Evolutionary conservation across 139 green algal genomes (phyloP).

Genomic region (Picochlorum sp.): DNA sequence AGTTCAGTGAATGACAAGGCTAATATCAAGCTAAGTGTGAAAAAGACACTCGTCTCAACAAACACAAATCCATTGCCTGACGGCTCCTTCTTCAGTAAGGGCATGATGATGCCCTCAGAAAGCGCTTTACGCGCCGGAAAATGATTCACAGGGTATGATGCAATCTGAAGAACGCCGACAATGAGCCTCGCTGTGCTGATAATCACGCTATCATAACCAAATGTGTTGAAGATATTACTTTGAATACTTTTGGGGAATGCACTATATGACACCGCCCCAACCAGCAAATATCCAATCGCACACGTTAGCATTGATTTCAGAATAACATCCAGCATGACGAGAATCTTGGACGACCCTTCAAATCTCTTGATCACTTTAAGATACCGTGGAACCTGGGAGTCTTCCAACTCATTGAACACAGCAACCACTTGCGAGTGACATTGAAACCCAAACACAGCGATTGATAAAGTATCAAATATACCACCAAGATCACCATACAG

Average conservation of each 20-base stretch:
- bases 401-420: conserved; percentile 25
- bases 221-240: conserved; percentile 60
- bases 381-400: background rate
- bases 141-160: conserved; percentile 59
- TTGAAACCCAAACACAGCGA: conserved; percentile 74
- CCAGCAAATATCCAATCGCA: conserved; percentile 41
- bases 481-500: background rate
- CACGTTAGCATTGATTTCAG: conserved; percentile 15
- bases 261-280: conserved; percentile 46
- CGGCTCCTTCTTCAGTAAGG: conserved; percentile 11
- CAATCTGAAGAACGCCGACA: conserved; percentile 46
- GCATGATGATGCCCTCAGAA: conserved; percentile 20
- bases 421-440: conserved; percentile 51
- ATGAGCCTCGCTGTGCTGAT: conserved; percentile 35
- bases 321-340: conserved; percentile 38
- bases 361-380: background rate
- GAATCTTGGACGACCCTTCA: conserved; percentile 28
- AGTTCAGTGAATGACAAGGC: conserved; percentile 44
- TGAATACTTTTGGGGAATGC: conserved; percentile 43
- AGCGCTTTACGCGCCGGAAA: conserved; percentile 38
- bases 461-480: conserved; percentile 37
- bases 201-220: conserved; percentile 24
- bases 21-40: conserved; percentile 21
- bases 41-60: conserved; percentile 29
- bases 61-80: conserved; percentile 11